A percentile compares a stretch with the other conserved stretches of the same genome.
Evolutionary conservation across 2,329 filamentous ascomycete genomes (phyloP).

Genomic region (Diaporthe citriasiana): DNA sequence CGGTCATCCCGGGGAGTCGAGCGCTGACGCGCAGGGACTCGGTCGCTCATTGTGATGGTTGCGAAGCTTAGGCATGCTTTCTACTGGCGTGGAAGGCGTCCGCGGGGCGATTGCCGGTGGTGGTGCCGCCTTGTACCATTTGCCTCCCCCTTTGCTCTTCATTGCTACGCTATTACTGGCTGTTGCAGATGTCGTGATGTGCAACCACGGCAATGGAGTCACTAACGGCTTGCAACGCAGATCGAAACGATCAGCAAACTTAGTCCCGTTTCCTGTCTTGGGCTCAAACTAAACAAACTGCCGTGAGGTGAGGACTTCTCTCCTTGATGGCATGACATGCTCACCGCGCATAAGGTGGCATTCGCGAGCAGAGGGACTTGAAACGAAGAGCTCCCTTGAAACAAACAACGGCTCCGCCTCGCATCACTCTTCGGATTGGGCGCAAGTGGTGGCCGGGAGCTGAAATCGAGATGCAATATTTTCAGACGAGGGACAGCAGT

Average conservation of each 20-base stretch:
- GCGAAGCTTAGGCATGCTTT: constrained; percentile 26
- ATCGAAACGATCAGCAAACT: constrained; percentile 30
- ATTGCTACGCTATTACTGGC: neutral
- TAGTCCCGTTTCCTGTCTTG: constrained; percentile 2
- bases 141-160: neutral
- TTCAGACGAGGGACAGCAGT: neutral
- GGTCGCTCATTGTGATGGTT: constrained; percentile 7
- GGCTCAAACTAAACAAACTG: constrained; percentile 15
- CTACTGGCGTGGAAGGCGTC: neutral
- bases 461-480: constrained; percentile 18
- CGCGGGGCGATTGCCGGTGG: neutral
- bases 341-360: constrained; percentile 14
- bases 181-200: constrained; percentile 7
- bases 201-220: constrained; percentile 10
- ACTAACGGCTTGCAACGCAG: constrained; percentile 21
- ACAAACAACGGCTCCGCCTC: constrained; percentile 34
- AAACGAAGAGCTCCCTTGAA: constrained; percentile 38
- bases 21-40: constrained; percentile 17
- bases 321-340: neutral
- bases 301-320: neutral
- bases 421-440: constrained; percentile 24
- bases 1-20: constrained; percentile 7
- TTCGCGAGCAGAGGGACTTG: constrained; percentile 3
- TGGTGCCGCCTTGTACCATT: neutral
- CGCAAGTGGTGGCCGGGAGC: neutral